Conservation (phyloP, 805 yeast species). For the Starmera dryadoides region DNA sequence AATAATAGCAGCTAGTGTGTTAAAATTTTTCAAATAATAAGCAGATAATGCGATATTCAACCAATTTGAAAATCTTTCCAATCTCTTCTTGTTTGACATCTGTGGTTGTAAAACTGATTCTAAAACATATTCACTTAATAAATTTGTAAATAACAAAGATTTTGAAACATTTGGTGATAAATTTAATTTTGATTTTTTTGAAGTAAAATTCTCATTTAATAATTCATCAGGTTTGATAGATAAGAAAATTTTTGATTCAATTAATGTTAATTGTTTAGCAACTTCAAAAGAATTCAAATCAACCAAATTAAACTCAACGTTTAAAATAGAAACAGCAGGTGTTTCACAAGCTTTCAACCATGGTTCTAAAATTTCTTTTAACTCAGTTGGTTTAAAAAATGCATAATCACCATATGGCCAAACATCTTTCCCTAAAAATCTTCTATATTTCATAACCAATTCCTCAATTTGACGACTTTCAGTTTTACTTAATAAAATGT, state of each 20-base stretch:
- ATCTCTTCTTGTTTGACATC: slow-evolving; percentile 38
- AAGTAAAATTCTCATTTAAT: slow-evolving; percentile 54
- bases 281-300: slow-evolving; percentile 64
- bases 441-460: slow-evolving; percentile 45
- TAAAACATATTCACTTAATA: slow-evolving; percentile 63
- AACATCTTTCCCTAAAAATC: slow-evolving; percentile 27
- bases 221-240: slow-evolving; percentile 59
- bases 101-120: slow-evolving; percentile 58
- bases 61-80: slow-evolving; percentile 59
- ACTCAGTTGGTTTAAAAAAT: slow-evolving; percentile 17
- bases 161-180: slow-evolving; percentile 57
- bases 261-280: slow-evolving; percentile 69
- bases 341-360: slow-evolving; percentile 54
- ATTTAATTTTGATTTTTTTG: slow-evolving; percentile 49
- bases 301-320: slow-evolving; percentile 11
- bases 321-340: slow-evolving; percentile 8
- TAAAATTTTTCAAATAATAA: slow-evolving; percentile 65
- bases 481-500: slow-evolving; percentile 15
- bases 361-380: slow-evolving; percentile 26
- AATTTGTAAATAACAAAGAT: slow-evolving; percentile 62
- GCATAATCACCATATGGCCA: slow-evolving; percentile 17
- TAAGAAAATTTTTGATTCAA: slow-evolving; percentile 63
- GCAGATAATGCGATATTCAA: slow-evolving; percentile 67
- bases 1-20: slow-evolving; percentile 72
- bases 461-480: slow-evolving; percentile 33